These are phyloP conservation scores for Dichotomocladium elegans DNA, from an alignment of 371 early-diverging fungal genomes.

Conservation along the genomic window DNA sequence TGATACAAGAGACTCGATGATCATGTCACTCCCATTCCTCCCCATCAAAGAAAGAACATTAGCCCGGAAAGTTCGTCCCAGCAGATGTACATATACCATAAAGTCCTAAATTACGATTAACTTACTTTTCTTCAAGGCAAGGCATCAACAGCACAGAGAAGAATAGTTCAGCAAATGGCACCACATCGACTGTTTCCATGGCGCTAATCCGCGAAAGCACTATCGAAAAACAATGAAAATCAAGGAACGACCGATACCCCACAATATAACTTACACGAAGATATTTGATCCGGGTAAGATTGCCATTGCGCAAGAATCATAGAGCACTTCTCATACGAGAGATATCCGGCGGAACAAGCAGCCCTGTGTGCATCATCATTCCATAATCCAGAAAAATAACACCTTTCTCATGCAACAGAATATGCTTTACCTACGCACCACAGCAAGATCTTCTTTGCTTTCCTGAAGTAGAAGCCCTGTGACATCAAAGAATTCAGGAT, in stretches of 20 bases:
- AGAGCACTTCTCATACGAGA: background rate
- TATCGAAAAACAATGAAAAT: no score
- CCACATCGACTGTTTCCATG: constrained; percentile 1
- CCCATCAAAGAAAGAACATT: background rate
- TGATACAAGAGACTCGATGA: constrained; percentile 25
- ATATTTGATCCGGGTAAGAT: background rate
- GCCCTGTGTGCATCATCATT: no score
- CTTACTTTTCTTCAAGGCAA: constrained; percentile 24
- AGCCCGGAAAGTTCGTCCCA: no score
- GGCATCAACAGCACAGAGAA: constrained; percentile 16
- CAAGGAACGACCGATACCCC: no score
- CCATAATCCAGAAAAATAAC: background rate
- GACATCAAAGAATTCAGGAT: constrained; percentile 51
- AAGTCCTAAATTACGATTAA: background rate
- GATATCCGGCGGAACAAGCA: no score
- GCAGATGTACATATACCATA: no score
- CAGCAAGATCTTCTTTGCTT: constrained; percentile 22
- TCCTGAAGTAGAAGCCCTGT: constrained; percentile 35
- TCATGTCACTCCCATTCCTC: background rate
- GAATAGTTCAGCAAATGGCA: constrained; percentile 2
- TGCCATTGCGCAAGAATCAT: background rate
- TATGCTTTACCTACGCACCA: background rate
- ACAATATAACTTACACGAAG: background rate
- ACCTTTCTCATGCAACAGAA: background rate
- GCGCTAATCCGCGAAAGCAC: background rate